Conservation (phyloP, 495 filamentous ascomycete species). For the Collariella sp. region DNA sequence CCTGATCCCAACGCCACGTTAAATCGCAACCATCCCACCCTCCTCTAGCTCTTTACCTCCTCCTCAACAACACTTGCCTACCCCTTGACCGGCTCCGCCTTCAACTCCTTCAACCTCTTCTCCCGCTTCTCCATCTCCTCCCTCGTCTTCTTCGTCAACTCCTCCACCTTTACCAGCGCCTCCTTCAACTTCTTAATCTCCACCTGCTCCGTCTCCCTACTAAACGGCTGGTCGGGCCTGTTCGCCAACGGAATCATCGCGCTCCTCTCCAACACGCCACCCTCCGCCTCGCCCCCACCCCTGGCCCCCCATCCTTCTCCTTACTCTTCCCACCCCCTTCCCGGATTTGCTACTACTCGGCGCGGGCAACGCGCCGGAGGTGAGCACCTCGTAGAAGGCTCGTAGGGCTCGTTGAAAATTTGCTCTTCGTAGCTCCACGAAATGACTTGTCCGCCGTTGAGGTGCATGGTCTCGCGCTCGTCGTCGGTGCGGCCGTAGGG, state of each 20-base stretch:
- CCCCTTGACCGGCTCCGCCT: slow-evolving; percentile 22
- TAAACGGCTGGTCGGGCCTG: slow-evolving; percentile 61
- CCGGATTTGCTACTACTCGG: no score
- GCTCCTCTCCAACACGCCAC: slow-evolving; percentile 49
- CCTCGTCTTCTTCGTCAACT: slow-evolving; percentile 52
- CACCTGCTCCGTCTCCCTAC: slow-evolving; percentile 59
- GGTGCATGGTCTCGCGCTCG: slow-evolving; percentile 57
- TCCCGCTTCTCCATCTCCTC: slow-evolving; percentile 57
- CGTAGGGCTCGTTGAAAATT: slow-evolving; percentile 91
- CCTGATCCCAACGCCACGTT: not conserved
- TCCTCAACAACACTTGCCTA: not conserved
- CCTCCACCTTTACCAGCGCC: slow-evolving; percentile 60
- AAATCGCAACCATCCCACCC: not conserved
- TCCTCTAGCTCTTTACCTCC: not conserved
- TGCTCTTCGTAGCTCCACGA: slow-evolving; percentile 82
- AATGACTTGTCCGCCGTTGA: slow-evolving; percentile 54
- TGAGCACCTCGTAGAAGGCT: slow-evolving; percentile 80
- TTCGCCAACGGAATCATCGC: slow-evolving; percentile 62
- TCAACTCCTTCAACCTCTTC: slow-evolving; percentile 37
- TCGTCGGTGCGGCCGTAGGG: slow-evolving; percentile 72
- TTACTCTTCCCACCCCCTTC: slow-evolving; percentile 18
- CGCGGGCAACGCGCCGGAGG: slow-evolving; percentile 49
- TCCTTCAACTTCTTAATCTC: slow-evolving; percentile 66
- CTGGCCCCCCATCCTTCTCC: slow-evolving; percentile 3
- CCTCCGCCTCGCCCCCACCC: slow-evolving; percentile 27